Evolutionary conservation across 257 asterid species (phyloP).

Genomic region (Linderniella brevidens): DNA sequence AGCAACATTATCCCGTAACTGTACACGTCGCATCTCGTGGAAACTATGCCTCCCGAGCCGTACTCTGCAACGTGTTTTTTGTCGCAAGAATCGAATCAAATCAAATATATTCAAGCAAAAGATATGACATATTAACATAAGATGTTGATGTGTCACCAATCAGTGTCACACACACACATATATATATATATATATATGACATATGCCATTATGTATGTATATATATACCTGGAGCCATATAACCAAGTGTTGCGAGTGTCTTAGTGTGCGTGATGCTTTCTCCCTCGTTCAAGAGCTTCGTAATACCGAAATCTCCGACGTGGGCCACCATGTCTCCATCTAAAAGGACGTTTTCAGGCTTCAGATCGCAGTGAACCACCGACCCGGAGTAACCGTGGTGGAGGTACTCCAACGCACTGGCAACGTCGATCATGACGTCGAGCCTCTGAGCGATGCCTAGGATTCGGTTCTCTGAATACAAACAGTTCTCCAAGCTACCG

Average conservation of each 20-base stretch:
- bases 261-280: constrained; percentile 13
- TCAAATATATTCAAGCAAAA: background rate
- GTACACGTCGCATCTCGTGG: constrained; percentile 15
- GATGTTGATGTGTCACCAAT: too few relatives aligned
- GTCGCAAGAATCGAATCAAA: background rate
- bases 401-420: constrained; percentile 18
- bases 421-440: constrained; percentile 22
- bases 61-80: constrained; percentile 6
- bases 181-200: background rate
- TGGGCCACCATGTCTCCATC: constrained; percentile 18
- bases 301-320: constrained; percentile 18
- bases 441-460: constrained; percentile 12
- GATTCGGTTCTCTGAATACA: constrained; percentile 10
- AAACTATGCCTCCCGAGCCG: constrained; percentile 14
- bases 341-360: constrained; percentile 21
- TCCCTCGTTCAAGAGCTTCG: constrained; percentile 16
- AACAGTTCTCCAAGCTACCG: constrained; percentile 21
- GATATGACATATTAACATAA: background rate
- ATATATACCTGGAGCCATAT: constrained; percentile 17
- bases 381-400: constrained; percentile 15
- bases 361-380: constrained; percentile 21
- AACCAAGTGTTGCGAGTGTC: constrained; percentile 21
- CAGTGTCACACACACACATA: too few relatives aligned
- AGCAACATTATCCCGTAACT: constrained; percentile 18
- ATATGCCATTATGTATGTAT: too few relatives aligned